phyloP scores from a whole-genome alignment of 768 basidiomycete species.

The Amanita rimosa region DNA sequence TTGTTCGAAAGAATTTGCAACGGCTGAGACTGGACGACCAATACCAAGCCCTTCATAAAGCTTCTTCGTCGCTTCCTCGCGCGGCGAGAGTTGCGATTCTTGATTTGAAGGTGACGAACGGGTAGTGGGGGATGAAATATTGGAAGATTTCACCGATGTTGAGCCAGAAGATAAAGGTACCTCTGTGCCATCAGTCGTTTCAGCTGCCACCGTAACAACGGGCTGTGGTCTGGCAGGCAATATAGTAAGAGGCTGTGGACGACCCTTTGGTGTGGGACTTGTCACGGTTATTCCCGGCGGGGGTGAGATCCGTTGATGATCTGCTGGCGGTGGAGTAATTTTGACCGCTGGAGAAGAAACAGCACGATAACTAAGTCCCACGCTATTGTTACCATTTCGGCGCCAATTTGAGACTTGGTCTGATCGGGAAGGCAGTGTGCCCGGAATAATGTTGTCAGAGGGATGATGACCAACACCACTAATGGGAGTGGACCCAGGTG shows the following conservation, averaged over 20 bases:
- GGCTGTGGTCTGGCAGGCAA: constrained; percentile 38
- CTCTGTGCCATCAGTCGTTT: constrained; percentile 27
- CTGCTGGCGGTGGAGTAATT: constrained; percentile 61
- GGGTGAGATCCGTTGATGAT: constrained; percentile 38
- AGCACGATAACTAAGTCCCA: constrained; percentile 47
- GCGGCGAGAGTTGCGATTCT: constrained; percentile 60
- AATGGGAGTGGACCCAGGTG: constrained; percentile 53
- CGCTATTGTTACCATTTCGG: constrained; percentile 64
- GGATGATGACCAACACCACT: constrained; percentile 55
- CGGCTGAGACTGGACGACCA: constrained; percentile 45
- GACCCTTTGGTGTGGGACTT: constrained; percentile 25
- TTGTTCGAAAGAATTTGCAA: constrained; percentile 21
- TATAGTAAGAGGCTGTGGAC: constrained; percentile 63
- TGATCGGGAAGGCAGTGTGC: constrained; percentile 58
- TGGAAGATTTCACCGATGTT: constrained; percentile 40
- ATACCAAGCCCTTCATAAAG: constrained; percentile 85
- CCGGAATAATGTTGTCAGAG: constrained; percentile 25
- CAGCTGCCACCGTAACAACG: constrained; percentile 45
- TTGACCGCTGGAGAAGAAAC: constrained; percentile 58
- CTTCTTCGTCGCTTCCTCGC: constrained; percentile 82
- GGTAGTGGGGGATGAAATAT: constrained; percentile 60
- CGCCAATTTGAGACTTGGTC: constrained; percentile 76
- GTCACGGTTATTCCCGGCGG: constrained; percentile 24
- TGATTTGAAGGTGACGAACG: constrained; percentile 45
- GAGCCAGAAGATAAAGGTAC: constrained; percentile 58